A percentile compares a stretch with the other conserved stretches of the same genome.
phyloP scores from a whole-genome alignment of 352 stramenopile genomes.

The Pythium rishiriense region DNA sequence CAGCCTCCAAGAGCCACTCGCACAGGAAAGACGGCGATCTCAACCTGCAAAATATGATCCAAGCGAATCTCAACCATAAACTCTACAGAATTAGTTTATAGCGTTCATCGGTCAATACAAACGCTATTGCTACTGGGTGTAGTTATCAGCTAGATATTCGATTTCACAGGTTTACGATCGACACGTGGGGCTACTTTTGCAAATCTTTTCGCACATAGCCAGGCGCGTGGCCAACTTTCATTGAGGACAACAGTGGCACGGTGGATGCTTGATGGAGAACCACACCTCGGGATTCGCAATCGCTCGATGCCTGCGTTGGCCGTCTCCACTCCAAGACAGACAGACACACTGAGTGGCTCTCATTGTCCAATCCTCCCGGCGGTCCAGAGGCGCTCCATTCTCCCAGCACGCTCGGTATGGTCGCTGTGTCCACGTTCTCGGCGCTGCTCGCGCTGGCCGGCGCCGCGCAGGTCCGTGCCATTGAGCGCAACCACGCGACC shows the following conservation, averaged over 20 bases:
- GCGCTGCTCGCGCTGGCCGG: background rate
- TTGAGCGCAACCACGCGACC: background rate
- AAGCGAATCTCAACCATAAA: too few relatives aligned
- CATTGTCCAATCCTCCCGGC: background rate
- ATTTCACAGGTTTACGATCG: too few relatives aligned
- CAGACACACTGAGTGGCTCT: background rate
- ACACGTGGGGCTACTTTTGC: background rate
- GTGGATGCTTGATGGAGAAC: too few relatives aligned
- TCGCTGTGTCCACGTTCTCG: background rate
- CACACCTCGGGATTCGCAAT: background rate
- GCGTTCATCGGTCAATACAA: too few relatives aligned
- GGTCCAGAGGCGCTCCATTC: too few relatives aligned
- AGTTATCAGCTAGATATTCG: too few relatives aligned
- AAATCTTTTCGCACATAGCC: background rate
- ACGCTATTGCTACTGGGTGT: too few relatives aligned
- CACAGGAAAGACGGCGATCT: too few relatives aligned
- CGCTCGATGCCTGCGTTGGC: background rate
- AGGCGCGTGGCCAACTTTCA: background rate
- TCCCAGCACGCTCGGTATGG: background rate
- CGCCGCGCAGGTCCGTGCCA: background rate
- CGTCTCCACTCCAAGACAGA: too few relatives aligned
- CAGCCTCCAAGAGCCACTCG: too few relatives aligned
- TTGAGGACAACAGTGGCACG: slow-evolving; percentile 10
- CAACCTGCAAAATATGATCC: too few relatives aligned
- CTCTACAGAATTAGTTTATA: too few relatives aligned